phyloP scores from a whole-genome alignment of 2,329 filamentous ascomycete species.

The Cytospora mali region DNA sequence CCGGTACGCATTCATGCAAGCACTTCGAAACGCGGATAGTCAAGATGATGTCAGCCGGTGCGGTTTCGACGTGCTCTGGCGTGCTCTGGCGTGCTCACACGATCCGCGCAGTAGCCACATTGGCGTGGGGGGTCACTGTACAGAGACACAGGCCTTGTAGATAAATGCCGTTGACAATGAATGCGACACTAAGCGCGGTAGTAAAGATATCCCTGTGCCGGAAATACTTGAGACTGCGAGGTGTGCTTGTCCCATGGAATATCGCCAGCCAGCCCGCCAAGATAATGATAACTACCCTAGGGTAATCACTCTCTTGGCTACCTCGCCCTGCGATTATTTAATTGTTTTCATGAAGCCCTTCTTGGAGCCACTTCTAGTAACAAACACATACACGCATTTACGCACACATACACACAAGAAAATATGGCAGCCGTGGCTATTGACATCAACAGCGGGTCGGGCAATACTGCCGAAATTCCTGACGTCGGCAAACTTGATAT shows the following conservation, averaged over 20 bases:
- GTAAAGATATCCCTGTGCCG: not conserved
- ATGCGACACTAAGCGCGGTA: not conserved
- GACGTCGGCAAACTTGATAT: not conserved
- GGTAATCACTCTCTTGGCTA: not conserved
- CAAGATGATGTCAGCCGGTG: conserved; percentile 25
- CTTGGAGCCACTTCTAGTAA: not conserved
- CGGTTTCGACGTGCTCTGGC: conserved; percentile 27
- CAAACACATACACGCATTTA: too few species aligned
- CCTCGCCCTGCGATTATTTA: not conserved
- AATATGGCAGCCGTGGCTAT: not conserved
- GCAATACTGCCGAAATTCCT: not conserved
- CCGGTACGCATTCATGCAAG: not conserved
- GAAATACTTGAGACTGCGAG: not conserved
- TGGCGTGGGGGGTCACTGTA: not conserved
- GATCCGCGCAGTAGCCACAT: conserved; percentile 9
- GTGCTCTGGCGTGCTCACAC: conserved; percentile 17
- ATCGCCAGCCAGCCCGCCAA: not conserved
- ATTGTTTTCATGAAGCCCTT: not conserved
- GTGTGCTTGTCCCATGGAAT: not conserved
- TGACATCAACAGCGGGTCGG: not conserved
- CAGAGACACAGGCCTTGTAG: not conserved
- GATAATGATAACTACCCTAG: too few species aligned
- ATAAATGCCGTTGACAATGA: not conserved
- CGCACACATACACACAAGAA: not conserved
- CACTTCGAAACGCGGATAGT: conserved; percentile 11